Base-by-base conservation (phyloP, 495 filamentous ascomycete species). In the Aspergillus avenaceus region DNA sequence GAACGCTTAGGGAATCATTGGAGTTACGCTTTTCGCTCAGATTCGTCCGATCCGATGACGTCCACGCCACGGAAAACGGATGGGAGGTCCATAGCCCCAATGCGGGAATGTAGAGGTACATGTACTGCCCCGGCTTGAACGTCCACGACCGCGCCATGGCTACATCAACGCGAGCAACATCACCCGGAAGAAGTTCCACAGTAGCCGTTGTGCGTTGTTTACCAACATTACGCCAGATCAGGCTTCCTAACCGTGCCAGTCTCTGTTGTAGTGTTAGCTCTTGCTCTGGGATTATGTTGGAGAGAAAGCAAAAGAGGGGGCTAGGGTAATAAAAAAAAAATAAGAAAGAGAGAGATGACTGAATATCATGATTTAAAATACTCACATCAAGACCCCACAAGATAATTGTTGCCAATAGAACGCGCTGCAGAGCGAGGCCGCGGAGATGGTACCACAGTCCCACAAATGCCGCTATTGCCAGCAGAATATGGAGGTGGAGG, bases 181-280 rank as follows among this genome's bases (percentile, higher is more conserved):
- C 65, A 56, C 78, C 60, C 45, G 76, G 71, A 14, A 83, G 63
- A 8, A 74, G 73, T 53, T 83, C 77, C 34, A 81, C 65, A 0
- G 63, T 75, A 25, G 80, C 73, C 18, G 61, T 70, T 2, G 76
- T 77, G 16, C 63, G 62, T 8, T 60, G 58, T 34, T 62, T 63
- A 31, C 68, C 62, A 47, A 67, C 56, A 49, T 80, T 95, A 61
- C 81, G 80, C 71, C 90, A 92, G 24, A 78, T 44, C 6, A 82
- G 53, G 23, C 71, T 70, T 11, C 56, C 55, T 9, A 77, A 56
- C 25, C 87, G 81, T 14, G 73, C 58, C 8, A 65, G 52, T 49
- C 87, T 82, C 59, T 90, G 78, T 21, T 52, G 27, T 12, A 40
- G 11, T 24, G 14, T 44, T 26, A 49, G 32, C 26, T 54, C 78